Conservation (phyloP, 2,329 filamentous ascomycete genomes). For the Ceratocystis ficicola region DNA sequence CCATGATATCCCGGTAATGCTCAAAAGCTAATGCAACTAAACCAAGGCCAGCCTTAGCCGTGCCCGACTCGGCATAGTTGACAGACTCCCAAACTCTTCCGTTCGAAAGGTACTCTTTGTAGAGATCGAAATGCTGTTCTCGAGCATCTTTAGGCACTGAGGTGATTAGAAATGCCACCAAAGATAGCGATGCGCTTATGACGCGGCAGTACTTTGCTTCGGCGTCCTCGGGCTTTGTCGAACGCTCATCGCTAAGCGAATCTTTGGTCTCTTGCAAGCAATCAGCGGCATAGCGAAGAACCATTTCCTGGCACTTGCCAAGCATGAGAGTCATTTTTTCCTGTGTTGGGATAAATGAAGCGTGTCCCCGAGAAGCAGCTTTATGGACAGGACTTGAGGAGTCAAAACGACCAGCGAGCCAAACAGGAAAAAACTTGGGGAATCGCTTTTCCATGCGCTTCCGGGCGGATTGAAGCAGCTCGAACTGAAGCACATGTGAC, state of each 20-base stretch:
- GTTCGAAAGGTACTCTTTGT: conserved; percentile 54
- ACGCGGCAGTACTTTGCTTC: conserved; percentile 77
- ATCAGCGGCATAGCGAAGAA: conserved; percentile 69
- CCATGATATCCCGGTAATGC: conserved; percentile 36
- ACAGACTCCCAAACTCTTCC: conserved; percentile 56
- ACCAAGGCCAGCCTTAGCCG: conserved; percentile 41
- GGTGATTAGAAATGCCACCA: conserved; percentile 43
- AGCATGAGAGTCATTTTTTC: conserved; percentile 70
- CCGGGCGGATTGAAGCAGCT: conserved; percentile 50
- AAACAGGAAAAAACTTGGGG: conserved; percentile 68
- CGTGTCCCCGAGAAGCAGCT: conserved; percentile 65
- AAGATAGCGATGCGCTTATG: conserved; percentile 41
- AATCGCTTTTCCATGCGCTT: conserved; percentile 76
- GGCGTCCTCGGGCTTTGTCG: conserved; percentile 71
- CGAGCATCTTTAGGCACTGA: conserved; percentile 39
- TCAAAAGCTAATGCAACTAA: conserved; percentile 40
- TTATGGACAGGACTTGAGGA: conserved; percentile 64
- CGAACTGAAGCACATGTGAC: conserved; percentile 60
- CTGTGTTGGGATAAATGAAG: conserved; percentile 61
- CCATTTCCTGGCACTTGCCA: conserved; percentile 66
- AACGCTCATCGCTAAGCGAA: conserved; percentile 81
- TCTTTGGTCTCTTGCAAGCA: conserved; percentile 68
- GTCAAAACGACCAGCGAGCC: conserved; percentile 83
- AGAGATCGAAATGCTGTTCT: conserved; percentile 47
- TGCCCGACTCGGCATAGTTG: conserved; percentile 46